phyloP scores from a whole-genome alignment of 768 basidiomycete genomes.

The Tylopilus intermedius region DNA sequence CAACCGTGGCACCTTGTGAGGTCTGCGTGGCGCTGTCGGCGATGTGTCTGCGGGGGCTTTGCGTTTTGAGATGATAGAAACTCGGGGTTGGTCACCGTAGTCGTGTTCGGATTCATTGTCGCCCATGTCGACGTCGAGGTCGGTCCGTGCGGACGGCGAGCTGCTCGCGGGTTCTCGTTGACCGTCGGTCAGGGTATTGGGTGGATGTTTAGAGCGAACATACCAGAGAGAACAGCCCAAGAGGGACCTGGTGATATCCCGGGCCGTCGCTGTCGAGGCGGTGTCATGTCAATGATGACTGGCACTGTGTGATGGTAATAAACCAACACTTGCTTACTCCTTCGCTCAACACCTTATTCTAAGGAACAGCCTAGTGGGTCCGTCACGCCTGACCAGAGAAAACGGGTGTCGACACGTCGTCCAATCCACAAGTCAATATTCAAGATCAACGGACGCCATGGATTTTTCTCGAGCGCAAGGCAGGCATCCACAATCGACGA shows the following conservation, averaged over 20 bases:
- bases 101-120: constrained; percentile 19
- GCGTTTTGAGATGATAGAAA: constrained; percentile 24
- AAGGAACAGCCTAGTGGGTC: too few species aligned
- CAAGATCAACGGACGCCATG: too few species aligned
- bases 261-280: not conserved
- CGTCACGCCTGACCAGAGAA: too few species aligned
- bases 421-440: too few species aligned
- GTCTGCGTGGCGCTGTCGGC: constrained; percentile 1
- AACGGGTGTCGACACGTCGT: too few species aligned
- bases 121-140: constrained; percentile 19
- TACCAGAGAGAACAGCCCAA: constrained; percentile 25
- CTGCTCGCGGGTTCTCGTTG: constrained; percentile 20
- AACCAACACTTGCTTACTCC: too few species aligned
- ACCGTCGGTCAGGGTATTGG: not conserved
- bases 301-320: too few species aligned
- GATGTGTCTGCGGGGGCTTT: constrained; percentile 19
- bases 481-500: too few species aligned
- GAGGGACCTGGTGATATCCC: constrained; percentile 26
- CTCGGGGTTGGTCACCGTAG: not conserved
- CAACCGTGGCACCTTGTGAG: constrained; percentile 21
- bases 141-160: constrained; percentile 15
- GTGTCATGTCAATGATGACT: not conserved
- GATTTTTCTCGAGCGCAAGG: too few species aligned
- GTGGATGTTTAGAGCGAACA: not conserved
- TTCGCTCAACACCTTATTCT: too few species aligned